Conservation (phyloP, 805 yeast species). For the Candida railenensis region DNA sequence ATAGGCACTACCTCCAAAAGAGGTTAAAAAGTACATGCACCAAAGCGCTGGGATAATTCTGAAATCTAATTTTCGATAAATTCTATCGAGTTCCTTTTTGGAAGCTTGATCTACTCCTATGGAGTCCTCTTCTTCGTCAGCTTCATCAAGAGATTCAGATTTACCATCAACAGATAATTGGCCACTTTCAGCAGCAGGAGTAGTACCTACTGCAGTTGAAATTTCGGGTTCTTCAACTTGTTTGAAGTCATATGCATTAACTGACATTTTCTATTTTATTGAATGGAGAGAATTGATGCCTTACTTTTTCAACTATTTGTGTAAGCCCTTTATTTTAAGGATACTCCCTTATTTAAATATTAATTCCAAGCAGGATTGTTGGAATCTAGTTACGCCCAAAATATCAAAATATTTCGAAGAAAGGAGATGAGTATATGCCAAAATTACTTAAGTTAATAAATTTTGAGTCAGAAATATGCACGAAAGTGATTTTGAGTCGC, state of each 20-base stretch:
- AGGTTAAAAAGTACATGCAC: constrained; percentile 74
- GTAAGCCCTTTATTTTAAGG: too few species aligned
- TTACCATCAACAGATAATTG: background rate
- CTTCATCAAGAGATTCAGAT: background rate
- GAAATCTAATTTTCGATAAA: constrained; percentile 62
- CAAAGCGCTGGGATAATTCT: constrained; percentile 83
- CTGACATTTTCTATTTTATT: background rate
- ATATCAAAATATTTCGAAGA: background rate
- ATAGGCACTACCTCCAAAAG: constrained; percentile 75
- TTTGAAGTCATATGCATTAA: background rate
- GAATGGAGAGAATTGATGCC: background rate
- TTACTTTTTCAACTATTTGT: too few species aligned
- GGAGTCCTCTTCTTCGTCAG: constrained; percentile 11
- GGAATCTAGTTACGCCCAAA: background rate
- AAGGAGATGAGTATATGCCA: background rate
- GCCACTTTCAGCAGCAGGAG: background rate
- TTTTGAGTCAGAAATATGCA: background rate
- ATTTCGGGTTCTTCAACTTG: background rate
- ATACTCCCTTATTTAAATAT: background rate
- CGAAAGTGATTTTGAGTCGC: background rate
- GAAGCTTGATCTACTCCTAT: constrained; percentile 7
- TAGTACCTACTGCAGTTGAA: too few species aligned
- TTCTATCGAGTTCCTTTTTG: constrained; percentile 42
- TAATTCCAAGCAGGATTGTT: background rate
- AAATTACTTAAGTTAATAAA: background rate